A percentile compares a stretch with the other conserved stretches of the same genome.
Conservation (phyloP, 2,329 filamentous ascomycete genomes). For the Pseudocercospora musae region DNA sequence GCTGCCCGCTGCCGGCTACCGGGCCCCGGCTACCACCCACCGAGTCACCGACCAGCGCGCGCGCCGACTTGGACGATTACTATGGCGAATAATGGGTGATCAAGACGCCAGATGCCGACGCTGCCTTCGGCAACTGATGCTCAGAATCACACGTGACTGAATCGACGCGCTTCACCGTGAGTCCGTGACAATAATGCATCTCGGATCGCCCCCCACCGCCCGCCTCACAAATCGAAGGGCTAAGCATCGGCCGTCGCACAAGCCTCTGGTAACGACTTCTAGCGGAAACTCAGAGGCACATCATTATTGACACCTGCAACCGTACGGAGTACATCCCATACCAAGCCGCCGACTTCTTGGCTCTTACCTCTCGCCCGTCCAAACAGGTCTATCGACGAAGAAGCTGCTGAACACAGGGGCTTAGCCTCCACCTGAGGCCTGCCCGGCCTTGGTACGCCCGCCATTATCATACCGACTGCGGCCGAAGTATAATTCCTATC, state of each 20-base stretch:
- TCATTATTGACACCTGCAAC: slow-evolving; percentile 4
- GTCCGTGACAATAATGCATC: too few relatives aligned
- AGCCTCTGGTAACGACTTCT: slow-evolving; percentile 6
- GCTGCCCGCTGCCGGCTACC: too few relatives aligned
- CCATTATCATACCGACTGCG: slow-evolving; percentile 53
- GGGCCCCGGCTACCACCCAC: too few relatives aligned
- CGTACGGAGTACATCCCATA: too few relatives aligned
- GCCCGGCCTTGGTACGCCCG: slow-evolving; percentile 27
- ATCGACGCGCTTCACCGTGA: not conserved
- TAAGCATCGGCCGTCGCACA: not conserved
- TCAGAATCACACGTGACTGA: not conserved
- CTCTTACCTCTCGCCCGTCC: slow-evolving; percentile 3
- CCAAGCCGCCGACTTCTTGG: slow-evolving; percentile 8
- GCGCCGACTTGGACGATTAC: not conserved
- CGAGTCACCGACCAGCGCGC: not conserved
- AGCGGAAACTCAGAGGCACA: slow-evolving; percentile 9
- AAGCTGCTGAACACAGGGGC: not conserved
- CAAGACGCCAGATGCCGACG: not conserved
- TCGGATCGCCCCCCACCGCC: too few relatives aligned
- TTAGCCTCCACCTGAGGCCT: not conserved
- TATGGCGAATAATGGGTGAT: not conserved
- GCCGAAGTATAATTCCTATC: slow-evolving; percentile 53
- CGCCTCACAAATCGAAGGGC: not conserved
- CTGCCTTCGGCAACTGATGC: not conserved
- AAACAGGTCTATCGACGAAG: slow-evolving; percentile 3